Base-by-base conservation (phyloP, 2,329 filamentous ascomycete genomes). In the Exophiala aquamarina region DNA sequence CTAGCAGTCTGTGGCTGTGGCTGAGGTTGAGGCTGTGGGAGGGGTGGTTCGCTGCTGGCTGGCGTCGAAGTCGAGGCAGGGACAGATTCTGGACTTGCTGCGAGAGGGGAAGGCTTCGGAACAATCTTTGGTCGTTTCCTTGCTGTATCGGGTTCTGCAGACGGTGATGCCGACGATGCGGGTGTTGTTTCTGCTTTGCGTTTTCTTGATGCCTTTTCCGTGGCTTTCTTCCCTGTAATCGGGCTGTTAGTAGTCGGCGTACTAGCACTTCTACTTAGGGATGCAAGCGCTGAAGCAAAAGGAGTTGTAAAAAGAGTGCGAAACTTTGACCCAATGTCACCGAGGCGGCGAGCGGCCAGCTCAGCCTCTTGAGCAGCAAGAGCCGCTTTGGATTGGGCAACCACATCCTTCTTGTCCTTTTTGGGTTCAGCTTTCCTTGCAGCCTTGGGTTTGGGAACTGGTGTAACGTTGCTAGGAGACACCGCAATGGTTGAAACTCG, bases 381-480 rank as follows among this genome's bases (percentile, higher is more conserved):
- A 49, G 75, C 66, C 21, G 74, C 80, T 62, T 71, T 74, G 55
- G 71, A 74, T 43, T 68, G 71, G 23, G 71, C 68, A 17, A 51
- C 46, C 15, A 54, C 54, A n/a, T 47, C 42, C 56, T 72, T 59
- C 45, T 78, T 73, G 44, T 81, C 66, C 61, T 81, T 82, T 66
- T 82, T 82, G 28, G 80, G 74, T 53, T 82, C 79, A 56, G 80
- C 79, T 49, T 82, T 65, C 58, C 78, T 78, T 74, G 29, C 28
- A 5, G 44, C 8, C 41, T 55, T 56, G 38, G 47, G 32, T 40
- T 51, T 54, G 7, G 52, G 23, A 3, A 39, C 28, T 13, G 47
- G 38, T 3, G 52, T 47, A 11, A 45, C 39, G 35, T 31, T 49
- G 17, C 44, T 14, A 14, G 47, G 37, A 15, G 49, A 41, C 11